Conservation (phyloP, 2,329 filamentous ascomycete species). For the Penicillium sp. region DNA sequence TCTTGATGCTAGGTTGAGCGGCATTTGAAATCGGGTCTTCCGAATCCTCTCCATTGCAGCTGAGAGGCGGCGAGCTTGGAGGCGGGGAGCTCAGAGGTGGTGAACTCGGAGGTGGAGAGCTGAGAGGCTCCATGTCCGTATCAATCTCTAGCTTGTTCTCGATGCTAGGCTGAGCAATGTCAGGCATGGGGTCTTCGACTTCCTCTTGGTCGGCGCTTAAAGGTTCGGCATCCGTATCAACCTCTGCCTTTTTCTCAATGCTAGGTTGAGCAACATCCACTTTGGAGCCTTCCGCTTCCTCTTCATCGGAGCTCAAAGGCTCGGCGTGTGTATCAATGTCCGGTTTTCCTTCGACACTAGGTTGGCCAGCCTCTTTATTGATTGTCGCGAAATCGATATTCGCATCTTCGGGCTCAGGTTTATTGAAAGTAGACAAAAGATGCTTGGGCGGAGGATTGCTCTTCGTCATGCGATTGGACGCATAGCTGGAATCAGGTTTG, state of each 20-base stretch:
- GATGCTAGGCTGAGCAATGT: neutral
- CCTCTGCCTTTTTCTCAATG: neutral
- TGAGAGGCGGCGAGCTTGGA: neutral
- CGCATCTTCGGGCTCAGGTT: conserved; percentile 6
- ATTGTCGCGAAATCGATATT: too few relatives aligned
- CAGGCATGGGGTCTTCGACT: neutral
- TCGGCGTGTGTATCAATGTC: conserved; percentile 7
- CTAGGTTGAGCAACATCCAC: neutral
- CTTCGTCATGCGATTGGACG: conserved; percentile 26
- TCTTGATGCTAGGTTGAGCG: neutral
- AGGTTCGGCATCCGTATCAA: conserved; percentile 7
- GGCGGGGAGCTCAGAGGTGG: conserved; percentile 2
- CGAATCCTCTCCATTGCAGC: conserved; percentile 27
- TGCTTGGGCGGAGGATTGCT: conserved; percentile 14
- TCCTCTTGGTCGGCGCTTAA: conserved; percentile 5
- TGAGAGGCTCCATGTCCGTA: conserved; percentile 38
- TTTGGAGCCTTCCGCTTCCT: conserved; percentile 6
- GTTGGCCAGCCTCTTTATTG: neutral
- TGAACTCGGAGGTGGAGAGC: conserved; percentile 32
- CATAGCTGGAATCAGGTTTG: conserved; percentile 31
- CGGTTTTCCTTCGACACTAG: neutral
- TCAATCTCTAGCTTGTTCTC: conserved; percentile 20
- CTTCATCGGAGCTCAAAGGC: neutral
- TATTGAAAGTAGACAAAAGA: conserved; percentile 30
- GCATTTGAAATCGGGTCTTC: neutral